These are phyloP conservation scores for Dillenia turbinata DNA, from an alignment of 164 flowering plant genomes.

Conservation along the genomic window DNA sequence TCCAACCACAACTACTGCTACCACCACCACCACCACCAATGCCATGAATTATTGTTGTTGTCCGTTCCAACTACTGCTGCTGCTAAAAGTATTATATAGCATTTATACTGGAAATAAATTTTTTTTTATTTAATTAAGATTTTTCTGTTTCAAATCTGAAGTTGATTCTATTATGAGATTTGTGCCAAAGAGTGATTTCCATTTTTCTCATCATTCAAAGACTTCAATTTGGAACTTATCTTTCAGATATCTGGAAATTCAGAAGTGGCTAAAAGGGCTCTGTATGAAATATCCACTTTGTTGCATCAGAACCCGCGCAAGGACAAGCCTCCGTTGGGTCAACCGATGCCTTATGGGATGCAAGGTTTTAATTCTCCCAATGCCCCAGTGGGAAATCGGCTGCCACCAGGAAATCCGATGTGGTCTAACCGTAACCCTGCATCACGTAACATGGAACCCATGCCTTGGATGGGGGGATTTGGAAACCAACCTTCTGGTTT, in stretches of 20 bases:
- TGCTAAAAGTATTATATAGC: no score
- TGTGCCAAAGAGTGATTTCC: slow-evolving; percentile 7
- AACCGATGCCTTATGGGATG: slow-evolving; percentile 25
- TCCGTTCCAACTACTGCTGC: no score
- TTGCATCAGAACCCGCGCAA: slow-evolving; percentile 73
- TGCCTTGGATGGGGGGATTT: slow-evolving; percentile 44
- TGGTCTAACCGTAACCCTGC: slow-evolving; percentile 38
- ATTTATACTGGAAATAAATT: no score
- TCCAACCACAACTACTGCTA: no score
- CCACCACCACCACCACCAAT: no score
- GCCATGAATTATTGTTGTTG: no score
- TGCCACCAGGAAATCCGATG: slow-evolving; percentile 32
- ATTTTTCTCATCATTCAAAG: slow-evolving; percentile 4
- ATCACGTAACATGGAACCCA: slow-evolving; percentile 34
- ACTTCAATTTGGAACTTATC: slow-evolving; percentile 9
- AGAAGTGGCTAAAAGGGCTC: slow-evolving; percentile 42
- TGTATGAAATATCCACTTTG: slow-evolving; percentile 57
- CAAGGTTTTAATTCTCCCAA: slow-evolving; percentile 39
- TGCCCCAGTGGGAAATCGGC: slow-evolving; percentile 30
- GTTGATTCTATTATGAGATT: background rate
- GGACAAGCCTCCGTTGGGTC: slow-evolving; percentile 33
- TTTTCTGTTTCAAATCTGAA: no score
- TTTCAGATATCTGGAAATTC: slow-evolving; percentile 62
- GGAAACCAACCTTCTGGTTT: slow-evolving; percentile 29
- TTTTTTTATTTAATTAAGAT: no score